Base-by-base conservation (phyloP, 2,329 filamentous ascomycete species). In the Fusarium vanettenii region DNA sequence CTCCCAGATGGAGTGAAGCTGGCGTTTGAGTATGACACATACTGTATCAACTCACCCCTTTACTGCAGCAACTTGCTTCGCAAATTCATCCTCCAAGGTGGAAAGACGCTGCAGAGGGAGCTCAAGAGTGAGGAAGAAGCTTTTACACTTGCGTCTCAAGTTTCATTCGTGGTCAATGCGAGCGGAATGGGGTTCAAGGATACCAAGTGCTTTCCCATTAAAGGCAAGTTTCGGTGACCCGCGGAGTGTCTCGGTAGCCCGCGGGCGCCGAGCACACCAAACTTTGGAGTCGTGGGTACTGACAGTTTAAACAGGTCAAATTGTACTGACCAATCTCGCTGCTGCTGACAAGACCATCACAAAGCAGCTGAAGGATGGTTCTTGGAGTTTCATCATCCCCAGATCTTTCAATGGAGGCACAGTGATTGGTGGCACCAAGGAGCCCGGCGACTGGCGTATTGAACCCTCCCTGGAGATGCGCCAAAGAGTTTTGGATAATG, bases 351-450 rank as follows among this genome's bases (percentile, higher is more conserved):
- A 79, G 37, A 84, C 82, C 0, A 84, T 93, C 22, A 93, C 92
- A 4, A 85, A 88, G 29, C 90, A 93, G 74, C 89, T 90, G 76
- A 85, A 85, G 1, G 90, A 93, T 78, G 91, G 91, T 0, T 87
- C 84, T 10, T 92, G 90, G 89, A 86, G 87, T 1, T 92, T 93
- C 72, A 87, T 87, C 55, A 89, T 93, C 7, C 90, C 91, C 1
- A 86, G 92, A 3, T 88, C 87, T 10, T 88, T 91, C 29, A 85
- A 89, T 37, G 91, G 91, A 4, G 91, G 91, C 4, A 93, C 91
- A 0, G 85, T 93, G 43, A 88, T 93, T 22, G 92, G 91, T 6
- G 91, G 91, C 0, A 93, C 91, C 11, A 92, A 92, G 79, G 88
- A 92, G 77, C 85, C 86, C 1, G 82, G 88, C 65, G 84, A 92